These are phyloP conservation scores for Pestalotiopsis sp. DNA, from an alignment of 2,329 filamentous ascomycete species.

Conservation along the genomic window DNA sequence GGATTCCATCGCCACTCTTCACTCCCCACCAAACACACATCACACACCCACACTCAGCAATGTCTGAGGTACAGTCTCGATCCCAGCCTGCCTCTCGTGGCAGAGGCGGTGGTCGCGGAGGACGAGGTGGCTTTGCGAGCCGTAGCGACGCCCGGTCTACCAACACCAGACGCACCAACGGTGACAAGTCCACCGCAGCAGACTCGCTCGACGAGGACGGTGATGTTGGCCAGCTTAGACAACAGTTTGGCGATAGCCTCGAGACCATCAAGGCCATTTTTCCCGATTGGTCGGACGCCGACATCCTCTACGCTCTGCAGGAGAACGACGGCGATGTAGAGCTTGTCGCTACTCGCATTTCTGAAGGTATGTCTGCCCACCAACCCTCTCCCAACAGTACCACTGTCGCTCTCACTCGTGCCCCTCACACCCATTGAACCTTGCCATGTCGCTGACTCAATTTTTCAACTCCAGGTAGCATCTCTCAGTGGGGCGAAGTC, in stretches of 20 bases:
- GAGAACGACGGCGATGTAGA: constrained; percentile 83
- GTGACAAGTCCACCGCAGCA: constrained; percentile 65
- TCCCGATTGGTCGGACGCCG: constrained; percentile 92
- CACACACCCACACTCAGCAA: constrained; percentile 54
- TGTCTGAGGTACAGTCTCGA: constrained; percentile 95
- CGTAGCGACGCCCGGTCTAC: constrained; percentile 69
- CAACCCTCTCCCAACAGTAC: constrained; percentile 14
- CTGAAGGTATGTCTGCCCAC: constrained; percentile 61
- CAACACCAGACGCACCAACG: constrained; percentile 63
- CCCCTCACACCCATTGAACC: neutral
- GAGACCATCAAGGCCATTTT: constrained; percentile 89
- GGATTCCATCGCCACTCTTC: constrained; percentile 25
- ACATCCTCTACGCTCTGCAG: constrained; percentile 89
- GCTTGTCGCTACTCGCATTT: constrained; percentile 75
- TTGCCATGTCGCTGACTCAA: constrained; percentile 28
- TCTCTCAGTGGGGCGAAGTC: constrained; percentile 84
- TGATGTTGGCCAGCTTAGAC: constrained; percentile 36
- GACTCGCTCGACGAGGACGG: constrained; percentile 77
- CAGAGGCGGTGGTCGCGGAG: constrained; percentile 87
- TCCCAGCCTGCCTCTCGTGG: constrained; percentile 76
- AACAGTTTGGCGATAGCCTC: constrained; percentile 58
- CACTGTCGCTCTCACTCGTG: constrained; percentile 6
- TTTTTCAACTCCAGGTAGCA: constrained; percentile 59
- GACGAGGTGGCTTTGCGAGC: constrained; percentile 73
- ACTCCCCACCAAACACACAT: constrained; percentile 28